Evolutionary conservation across 495 filamentous ascomycete species (phyloP).

Genomic region (Aspergillus biplanus): DNA sequence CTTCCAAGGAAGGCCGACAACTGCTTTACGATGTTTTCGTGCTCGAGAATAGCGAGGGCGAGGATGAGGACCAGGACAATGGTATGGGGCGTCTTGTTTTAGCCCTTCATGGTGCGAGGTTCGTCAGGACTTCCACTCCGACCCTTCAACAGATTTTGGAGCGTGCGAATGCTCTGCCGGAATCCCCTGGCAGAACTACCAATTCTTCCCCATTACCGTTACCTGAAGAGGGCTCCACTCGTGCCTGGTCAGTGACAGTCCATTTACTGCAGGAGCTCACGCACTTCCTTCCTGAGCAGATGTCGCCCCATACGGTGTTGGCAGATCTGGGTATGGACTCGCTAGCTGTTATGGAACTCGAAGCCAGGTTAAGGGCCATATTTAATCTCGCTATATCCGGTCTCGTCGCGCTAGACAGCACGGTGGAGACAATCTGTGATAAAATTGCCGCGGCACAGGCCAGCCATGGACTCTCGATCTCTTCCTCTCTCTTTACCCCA

Average conservation of each 20-base stretch:
- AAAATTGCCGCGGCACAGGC: background rate
- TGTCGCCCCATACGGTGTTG: background rate
- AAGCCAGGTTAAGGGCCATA: background rate
- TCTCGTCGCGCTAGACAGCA: background rate
- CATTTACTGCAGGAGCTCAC: background rate
- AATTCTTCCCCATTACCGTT: too few species aligned
- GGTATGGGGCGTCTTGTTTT: too few species aligned
- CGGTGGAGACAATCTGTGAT: background rate
- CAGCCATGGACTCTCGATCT: background rate
- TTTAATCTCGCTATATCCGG: background rate
- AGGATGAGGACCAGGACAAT: too few species aligned
- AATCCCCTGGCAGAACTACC: too few species aligned
- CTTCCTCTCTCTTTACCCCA: background rate
- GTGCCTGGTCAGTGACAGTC: background rate
- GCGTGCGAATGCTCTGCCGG: too few species aligned
- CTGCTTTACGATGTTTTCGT: slow-evolving; percentile 2
- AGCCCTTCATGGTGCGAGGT: too few species aligned
- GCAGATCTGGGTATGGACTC: slow-evolving; percentile 8
- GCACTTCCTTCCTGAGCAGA: background rate
- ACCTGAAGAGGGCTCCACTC: background rate
- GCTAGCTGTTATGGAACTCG: background rate
- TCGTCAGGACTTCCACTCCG: too few species aligned
- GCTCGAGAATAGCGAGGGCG: background rate
- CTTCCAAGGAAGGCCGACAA: background rate
- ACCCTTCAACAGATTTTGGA: too few species aligned